These are phyloP conservation scores for Ligustrum vulgare DNA, from an alignment of 257 asterid genomes.

Conservation along the genomic window DNA sequence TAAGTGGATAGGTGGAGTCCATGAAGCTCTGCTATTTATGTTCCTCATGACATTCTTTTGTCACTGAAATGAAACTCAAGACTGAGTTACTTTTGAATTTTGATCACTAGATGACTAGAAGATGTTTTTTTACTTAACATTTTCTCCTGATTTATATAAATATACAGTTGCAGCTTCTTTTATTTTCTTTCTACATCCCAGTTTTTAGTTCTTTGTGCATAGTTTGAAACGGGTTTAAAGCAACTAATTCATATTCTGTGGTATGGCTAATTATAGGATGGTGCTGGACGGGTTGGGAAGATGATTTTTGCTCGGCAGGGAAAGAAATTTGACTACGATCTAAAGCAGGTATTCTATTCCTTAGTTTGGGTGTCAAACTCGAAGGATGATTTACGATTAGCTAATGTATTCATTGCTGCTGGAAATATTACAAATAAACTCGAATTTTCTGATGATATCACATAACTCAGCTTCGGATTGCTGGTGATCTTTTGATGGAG, in stretches of 20 bases:
- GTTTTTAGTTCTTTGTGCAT: not conserved
- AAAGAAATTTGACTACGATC: conserved; percentile 94
- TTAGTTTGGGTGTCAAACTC: conserved; percentile 19
- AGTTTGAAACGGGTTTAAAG: not conserved
- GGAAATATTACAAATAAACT: not conserved
- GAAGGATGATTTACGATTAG: not conserved
- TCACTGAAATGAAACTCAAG: not conserved
- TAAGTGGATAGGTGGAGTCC: conserved; percentile 19
- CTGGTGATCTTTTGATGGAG: conserved; percentile 98
- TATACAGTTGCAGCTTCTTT: not conserved
- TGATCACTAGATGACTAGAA: conserved; percentile 18
- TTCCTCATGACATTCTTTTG: conserved; percentile 4
- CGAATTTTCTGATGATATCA: conserved; percentile 19
- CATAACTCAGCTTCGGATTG: conserved; percentile 74
- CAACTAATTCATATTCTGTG: conserved; percentile 18
- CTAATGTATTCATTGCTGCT: not conserved
- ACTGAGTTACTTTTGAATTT: conserved; percentile 6
- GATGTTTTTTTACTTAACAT: not conserved
- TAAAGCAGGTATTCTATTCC: conserved; percentile 72
- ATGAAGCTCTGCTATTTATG: conserved; percentile 11
- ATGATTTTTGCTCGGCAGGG: conserved; percentile 97
- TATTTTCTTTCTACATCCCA: not conserved
- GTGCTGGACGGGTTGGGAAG: conserved; percentile 97
- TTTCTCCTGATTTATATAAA: not conserved
- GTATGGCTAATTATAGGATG: conserved; percentile 60